Base-by-base conservation (phyloP, 2,329 filamentous ascomycete genomes). In the Colletotrichum trifolii region DNA sequence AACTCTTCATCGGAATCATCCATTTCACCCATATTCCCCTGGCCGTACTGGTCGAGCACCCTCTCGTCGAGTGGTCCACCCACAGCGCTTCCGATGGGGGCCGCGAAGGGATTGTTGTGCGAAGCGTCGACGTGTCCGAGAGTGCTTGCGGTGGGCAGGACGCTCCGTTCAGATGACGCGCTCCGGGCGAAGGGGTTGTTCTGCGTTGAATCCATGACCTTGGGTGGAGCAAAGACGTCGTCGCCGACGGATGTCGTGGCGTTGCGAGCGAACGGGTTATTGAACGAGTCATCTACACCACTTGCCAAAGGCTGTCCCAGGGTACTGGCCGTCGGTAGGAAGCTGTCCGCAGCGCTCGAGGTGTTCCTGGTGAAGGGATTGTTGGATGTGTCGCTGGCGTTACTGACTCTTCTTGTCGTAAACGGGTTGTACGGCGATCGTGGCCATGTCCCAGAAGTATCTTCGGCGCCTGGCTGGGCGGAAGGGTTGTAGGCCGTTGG, bases 361-460 rank as follows among this genome's bases (percentile, higher is more conserved):
- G 58, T 62, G 40, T 8, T 62, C 15, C 58, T 35, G n/a, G 52
- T 42, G 25, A 65, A 57, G 6, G 62, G 58, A 12, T 57, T 65
- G 15, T 40, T 11, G 4, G 52, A n/a, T 11, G 42, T 33, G 4
- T 59, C 60, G 2, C 47, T 8, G 11, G 35, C n/a, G 9, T 17
- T 35, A 4, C 35, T 25, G 2, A 8, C 13, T 13, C n/a, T 45
- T 11, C 36, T 11, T 2, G n/a, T 8, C 1, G 60, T 40, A 35
- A 58, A 63, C 2, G 54, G 54, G 2, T 63, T 63, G 46, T 33
- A 35, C 2, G 58, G 38, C 8, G 39, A 49, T 1, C 13, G 35
- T 3, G 15, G 13, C 6, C 35, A 6, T 3, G 42, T 25, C 15
- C 40, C 50, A 6, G 38, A 34, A 2, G 36, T 43, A 4, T 61